These are phyloP conservation scores for Melocanna baccifera DNA, from an alignment of 176 grass and related monocot genomes.

Conservation along the genomic window DNA sequence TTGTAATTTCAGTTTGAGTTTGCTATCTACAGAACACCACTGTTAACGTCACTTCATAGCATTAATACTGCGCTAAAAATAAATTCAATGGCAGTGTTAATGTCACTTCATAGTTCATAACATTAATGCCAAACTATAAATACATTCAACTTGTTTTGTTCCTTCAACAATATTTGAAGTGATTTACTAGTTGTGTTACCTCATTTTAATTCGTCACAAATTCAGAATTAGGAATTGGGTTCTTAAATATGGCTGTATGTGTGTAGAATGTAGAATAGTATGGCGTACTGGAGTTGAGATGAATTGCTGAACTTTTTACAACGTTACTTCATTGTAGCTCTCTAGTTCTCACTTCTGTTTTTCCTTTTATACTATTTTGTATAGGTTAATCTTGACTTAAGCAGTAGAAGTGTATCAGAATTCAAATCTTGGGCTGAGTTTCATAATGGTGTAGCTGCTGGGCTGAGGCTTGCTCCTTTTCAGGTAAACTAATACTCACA, in stretches of 20 bases:
- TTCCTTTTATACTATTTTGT: constrained; percentile 26
- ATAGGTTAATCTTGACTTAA: constrained; percentile 94
- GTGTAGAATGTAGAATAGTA: not conserved
- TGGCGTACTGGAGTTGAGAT: not conserved
- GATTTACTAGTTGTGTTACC: not conserved
- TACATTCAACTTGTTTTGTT: constrained; percentile 7
- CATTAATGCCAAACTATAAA: not conserved
- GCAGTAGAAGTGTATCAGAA: constrained; percentile 71
- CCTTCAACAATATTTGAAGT: not conserved
- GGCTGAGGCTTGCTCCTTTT: constrained; percentile 88
- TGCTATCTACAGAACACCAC: not conserved
- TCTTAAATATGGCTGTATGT: not conserved
- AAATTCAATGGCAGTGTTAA: not conserved
- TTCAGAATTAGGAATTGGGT: not conserved
- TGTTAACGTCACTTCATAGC: not conserved
- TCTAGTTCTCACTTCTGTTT: constrained; percentile 30
- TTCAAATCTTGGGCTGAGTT: constrained; percentile 94
- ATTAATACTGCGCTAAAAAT: not conserved
- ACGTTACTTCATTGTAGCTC: constrained; percentile 15
- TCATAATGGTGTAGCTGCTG: constrained; percentile 97
- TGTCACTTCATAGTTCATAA: not conserved
- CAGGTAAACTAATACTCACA: constrained; percentile 49
- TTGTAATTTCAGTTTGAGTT: constrained; percentile 26
- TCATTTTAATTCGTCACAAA: not conserved
- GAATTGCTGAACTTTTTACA: not conserved